phyloP scores from a whole-genome alignment of 306 rosid genomes.

The Pterocarpus santalinus region DNA sequence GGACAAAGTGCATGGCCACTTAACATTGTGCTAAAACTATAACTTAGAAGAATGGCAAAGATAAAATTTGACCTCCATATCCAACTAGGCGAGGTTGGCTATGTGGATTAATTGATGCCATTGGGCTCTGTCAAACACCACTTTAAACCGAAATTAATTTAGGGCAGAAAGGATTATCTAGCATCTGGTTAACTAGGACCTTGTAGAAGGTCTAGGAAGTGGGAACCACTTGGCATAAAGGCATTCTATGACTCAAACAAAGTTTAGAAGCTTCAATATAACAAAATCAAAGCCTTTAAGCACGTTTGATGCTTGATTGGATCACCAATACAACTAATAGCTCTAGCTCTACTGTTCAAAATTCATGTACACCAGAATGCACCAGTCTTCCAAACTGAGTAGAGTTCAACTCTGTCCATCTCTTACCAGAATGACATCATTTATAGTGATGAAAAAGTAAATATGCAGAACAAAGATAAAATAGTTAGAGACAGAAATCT shows the following conservation, averaged over 20 bases:
- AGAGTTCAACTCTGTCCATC: slow-evolving; percentile 23
- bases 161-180: slow-evolving; percentile 17
- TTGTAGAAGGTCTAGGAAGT: slow-evolving; percentile 28
- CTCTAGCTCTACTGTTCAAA: slow-evolving; percentile 24
- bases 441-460: slow-evolving; percentile 18
- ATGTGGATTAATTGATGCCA: slow-evolving; percentile 10
- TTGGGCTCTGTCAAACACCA: slow-evolving; percentile 16
- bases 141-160: slow-evolving; percentile 7
- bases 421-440: slow-evolving; percentile 8
- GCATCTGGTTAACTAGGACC: slow-evolving; percentile 29
- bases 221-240: slow-evolving; percentile 21
- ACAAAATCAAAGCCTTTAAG: background rate
- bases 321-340: slow-evolving; percentile 16
- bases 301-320: slow-evolving; percentile 24
- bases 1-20: slow-evolving; percentile 22
- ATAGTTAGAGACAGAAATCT: slow-evolving; percentile 44
- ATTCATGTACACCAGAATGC: slow-evolving; percentile 23
- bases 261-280: slow-evolving; percentile 27
- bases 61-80: slow-evolving; percentile 14
- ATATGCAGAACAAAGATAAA: slow-evolving; percentile 15
- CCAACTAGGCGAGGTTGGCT: background rate
- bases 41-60: slow-evolving; percentile 14
- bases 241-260: slow-evolving; percentile 2
- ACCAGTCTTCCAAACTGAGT: background rate
- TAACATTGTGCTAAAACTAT: slow-evolving; percentile 33